Evolutionary conservation across 768 basidiomycete genomes (phyloP), one percentile per base, ranked within the genome.

Genomic region (Infundibulicybe gibba): DNA sequence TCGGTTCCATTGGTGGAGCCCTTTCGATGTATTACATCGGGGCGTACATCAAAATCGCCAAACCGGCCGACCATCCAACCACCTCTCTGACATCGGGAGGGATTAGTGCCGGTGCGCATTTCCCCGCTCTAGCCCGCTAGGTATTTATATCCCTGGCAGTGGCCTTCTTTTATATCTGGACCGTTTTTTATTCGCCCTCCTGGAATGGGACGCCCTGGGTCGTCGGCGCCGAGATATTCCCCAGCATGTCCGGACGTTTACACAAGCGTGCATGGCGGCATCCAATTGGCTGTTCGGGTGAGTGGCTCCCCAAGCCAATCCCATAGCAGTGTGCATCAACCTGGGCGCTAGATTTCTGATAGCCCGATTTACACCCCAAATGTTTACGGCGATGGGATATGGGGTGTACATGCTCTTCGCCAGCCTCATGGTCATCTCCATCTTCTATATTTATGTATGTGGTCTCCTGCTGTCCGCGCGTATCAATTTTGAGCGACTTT

Each of bases 121-220:
- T 42, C 50, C 54, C 16, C 10, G 1, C n/a, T 32, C 25, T 14
- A 8, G 5, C 10, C 25, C 25, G 8, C 8, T 8, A 8, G 25
- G 8, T 25, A 25, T 25, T 25, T 25, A 25, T 8, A 25, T 8
- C 4, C 25, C 25, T 25, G 25, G 21, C 38, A 60, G 61, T 68
- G 31, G 64, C 59, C 5, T 64, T 68, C 52, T 69, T 69, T 47
- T 70, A 69, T 51, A 54, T 70, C 17, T 71, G 65, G 64, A 68
- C 65, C 0, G 55, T 65, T 11, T 69, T 66, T 49, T 71, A 70
- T 47, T 62, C 61, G 2, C 64, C 70, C 5, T 62, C 64, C 0
- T 72, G 70, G 66, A 75, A 75, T 45, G 75, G 72, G 11, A 70
- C 72, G 1, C 71, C 72, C 2, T 75, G 74, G 74, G 70, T 75